These are phyloP conservation scores for Irineochytrium annulatum DNA, from an alignment of 192 early-diverging fungal genomes.

Conservation along the genomic window DNA sequence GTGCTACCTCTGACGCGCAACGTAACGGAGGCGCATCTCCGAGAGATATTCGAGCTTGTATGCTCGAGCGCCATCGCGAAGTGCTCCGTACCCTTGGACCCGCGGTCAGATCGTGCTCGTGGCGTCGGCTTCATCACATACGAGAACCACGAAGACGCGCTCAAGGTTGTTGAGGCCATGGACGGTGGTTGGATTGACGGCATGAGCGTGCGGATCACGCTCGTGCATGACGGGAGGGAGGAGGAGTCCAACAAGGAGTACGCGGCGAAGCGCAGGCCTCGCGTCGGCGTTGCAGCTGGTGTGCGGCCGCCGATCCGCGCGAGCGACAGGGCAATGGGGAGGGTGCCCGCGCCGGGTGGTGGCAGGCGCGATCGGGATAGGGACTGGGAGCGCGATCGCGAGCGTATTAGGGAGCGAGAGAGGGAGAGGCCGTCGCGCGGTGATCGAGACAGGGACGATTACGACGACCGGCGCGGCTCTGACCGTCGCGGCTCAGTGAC, in stretches of 20 bases:
- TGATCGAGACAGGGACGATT: no score
- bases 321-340: no score
- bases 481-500: no score
- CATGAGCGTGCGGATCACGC: background rate
- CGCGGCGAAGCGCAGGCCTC: no score
- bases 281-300: no score
- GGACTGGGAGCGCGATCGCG: no score
- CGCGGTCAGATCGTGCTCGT: background rate
- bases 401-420: no score
- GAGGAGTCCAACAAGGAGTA: background rate
- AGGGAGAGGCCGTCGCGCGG: no score
- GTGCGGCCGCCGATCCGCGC: no score
- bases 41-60: slow-evolving; percentile 18
- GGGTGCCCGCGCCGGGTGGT: no score
- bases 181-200: slow-evolving; percentile 32
- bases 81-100: slow-evolving; percentile 1
- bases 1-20: slow-evolving; percentile 18
- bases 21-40: slow-evolving; percentile 12
- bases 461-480: no score
- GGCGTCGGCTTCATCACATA: slow-evolving; percentile 24
- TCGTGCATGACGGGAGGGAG: background rate
- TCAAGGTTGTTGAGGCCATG: slow-evolving; percentile 19
- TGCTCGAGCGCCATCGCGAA: slow-evolving; percentile 15
- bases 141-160: slow-evolving; percentile 22
- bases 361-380: no score